These are phyloP conservation scores for Heracleum sosnowskyi DNA, from an alignment of 129 eudicot genomes.

Conservation along the genomic window DNA sequence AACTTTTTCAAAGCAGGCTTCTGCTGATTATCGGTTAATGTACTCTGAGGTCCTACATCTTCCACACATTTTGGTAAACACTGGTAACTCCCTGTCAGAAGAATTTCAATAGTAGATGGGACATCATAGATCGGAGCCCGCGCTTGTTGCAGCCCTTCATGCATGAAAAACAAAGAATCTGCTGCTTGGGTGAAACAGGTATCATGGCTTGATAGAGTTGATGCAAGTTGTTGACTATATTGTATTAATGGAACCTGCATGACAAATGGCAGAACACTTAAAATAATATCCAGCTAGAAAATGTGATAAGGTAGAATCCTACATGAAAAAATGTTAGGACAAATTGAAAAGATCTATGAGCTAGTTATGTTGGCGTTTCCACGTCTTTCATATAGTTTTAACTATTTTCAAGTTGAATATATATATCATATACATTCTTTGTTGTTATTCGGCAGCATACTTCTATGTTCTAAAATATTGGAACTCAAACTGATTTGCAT, in stretches of 20 bases:
- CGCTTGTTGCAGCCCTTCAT: conserved; percentile 95
- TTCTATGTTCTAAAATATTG: neutral
- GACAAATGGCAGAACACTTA: conserved; percentile 15
- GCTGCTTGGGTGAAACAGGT: conserved; percentile 98
- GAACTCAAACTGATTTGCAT: neutral
- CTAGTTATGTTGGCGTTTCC: neutral
- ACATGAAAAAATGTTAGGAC: neutral
- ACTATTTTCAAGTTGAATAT: neutral
- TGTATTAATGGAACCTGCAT: conserved; percentile 90
- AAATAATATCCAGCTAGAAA: neutral
- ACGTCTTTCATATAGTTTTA: neutral
- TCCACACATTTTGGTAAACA: conserved; percentile 93
- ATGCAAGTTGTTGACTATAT: conserved; percentile 80
- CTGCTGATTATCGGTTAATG: conserved; percentile 67
- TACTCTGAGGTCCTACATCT: conserved; percentile 74
- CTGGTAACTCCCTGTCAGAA: conserved; percentile 81
- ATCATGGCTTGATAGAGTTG: conserved; percentile 92
- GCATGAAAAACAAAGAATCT: conserved; percentile 96
- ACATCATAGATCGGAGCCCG: conserved; percentile 99
- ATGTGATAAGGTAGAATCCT: neutral
- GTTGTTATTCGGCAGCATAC: neutral
- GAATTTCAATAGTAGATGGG: conserved; percentile 87
- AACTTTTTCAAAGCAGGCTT: conserved; percentile 78
- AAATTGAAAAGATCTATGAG: neutral
- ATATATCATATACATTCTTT: neutral